Evolutionary conservation across 2,329 filamentous ascomycete genomes (phyloP), one percentile per base, ranked within the genome.

Genomic region (Dactylellina parvicollis): DNA sequence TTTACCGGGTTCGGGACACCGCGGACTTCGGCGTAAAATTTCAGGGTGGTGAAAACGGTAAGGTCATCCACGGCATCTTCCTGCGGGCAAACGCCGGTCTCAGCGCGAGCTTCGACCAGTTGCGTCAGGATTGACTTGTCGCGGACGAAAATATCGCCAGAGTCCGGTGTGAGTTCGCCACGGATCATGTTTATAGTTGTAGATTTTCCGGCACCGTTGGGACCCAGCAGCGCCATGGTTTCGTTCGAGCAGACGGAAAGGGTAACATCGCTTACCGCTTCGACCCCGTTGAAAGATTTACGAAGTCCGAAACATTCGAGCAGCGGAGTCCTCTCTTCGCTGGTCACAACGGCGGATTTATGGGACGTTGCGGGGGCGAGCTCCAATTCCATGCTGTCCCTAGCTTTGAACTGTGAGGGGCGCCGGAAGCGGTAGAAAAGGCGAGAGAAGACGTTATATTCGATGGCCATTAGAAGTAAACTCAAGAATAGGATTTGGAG

Each of bases 161-260:
- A 86, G 60, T 87, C 86, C 0, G 92, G 92, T 60, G 88, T 87
- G 24, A 94, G 85, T 78, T 97, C 93, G n/a, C 94, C 94, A 75
- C 93, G 87, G 76, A 98, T 92, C 44, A 96, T 83, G 1, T 89
- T 92, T 77, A 97, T 96, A 0, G 91, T 96, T 0, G 92, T 96
- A 0, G 89, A 92, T 78, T 97, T 97, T 66, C 93, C 93, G 0
- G 93, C 94, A 24, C 93, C 92, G 79, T 96, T 96, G n/a, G 93
- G 92, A 0, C 93, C 93, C 0, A 98, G 86, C 0, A 97, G 85
- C 0, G 92, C 92, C 81, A 96, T 96, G 0, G 96, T 90, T 79
- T 96, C 90, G 55, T 91, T 90, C 52, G 87, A 87, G 14, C 86
- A 86, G 32, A 97, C 89, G 20, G 90, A 89, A 77, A 97, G 96